These are phyloP conservation scores for Paramecium bursaria DNA, from an alignment of 73 alveolate genomes.

Conservation along the genomic window DNA sequence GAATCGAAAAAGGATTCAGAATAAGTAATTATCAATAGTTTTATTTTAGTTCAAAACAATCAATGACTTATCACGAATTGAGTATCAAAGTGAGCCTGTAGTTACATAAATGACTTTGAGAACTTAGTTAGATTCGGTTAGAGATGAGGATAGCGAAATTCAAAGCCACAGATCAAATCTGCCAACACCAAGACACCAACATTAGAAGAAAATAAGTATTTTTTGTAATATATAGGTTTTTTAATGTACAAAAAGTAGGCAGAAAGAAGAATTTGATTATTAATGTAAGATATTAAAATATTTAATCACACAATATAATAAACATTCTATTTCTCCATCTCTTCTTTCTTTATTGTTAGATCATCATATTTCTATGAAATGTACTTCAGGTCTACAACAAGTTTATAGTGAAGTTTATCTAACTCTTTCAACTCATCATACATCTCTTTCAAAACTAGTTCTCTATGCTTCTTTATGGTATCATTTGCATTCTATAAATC, in stretches of 20 bases:
- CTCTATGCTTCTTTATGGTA: conserved; percentile 8
- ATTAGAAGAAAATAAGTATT: conserved; percentile 18
- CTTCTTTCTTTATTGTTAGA: neutral
- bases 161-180: neutral
- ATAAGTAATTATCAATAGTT: conserved; percentile 2
- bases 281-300: neutral
- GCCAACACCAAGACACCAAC: conserved; percentile 31
- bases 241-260: conserved; percentile 24
- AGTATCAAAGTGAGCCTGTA: neutral
- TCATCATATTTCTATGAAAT: neutral
- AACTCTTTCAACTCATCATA: conserved; percentile 34
- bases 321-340: neutral
- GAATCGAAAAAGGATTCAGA: conserved; percentile 1
- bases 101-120: neutral
- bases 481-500: neutral
- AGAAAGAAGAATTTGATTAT: conserved; percentile 19
- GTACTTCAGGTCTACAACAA: conserved; percentile 32
- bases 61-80: conserved; percentile 6
- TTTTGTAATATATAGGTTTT: neutral
- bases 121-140: neutral
- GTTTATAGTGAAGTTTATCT: conserved; percentile 34
- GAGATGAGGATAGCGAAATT: conserved; percentile 1
- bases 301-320: conserved; percentile 12
- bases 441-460: conserved; percentile 32
- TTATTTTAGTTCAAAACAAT: neutral